phyloP scores from a whole-genome alignment of 2,329 filamentous ascomycete genomes.

The Juglanconis sp. region DNA sequence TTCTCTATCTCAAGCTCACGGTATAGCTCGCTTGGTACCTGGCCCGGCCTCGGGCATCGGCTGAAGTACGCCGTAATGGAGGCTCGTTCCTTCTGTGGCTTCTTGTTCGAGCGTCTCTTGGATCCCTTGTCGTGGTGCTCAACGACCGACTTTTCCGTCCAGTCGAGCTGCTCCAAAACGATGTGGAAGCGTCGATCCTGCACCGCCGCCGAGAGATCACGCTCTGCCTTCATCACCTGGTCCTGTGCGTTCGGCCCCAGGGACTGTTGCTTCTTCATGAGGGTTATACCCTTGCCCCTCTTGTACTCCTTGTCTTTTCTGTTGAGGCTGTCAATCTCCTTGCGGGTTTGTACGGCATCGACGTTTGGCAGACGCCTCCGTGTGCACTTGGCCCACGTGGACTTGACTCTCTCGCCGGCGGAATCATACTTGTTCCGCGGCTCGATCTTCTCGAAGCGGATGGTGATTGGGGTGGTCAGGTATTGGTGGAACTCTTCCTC shows the following conservation, averaged over 20 bases:
- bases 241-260: conserved; percentile 36
- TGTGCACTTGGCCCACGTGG: conserved; percentile 40
- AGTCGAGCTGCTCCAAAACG: conserved; percentile 43
- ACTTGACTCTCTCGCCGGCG: conserved; percentile 30
- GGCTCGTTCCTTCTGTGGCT: conserved; percentile 33
- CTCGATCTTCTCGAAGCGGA: conserved; percentile 39
- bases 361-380: conserved; percentile 33
- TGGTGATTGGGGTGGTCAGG: conserved; percentile 38
- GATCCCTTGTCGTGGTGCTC: conserved; percentile 7
- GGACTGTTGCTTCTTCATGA: conserved; percentile 13
- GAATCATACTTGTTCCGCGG: conserved; percentile 33
- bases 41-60: conserved; percentile 31
- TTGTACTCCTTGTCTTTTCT: conserved; percentile 39
- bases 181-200: conserved; percentile 37
- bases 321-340: conserved; percentile 37
- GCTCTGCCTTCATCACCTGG: conserved; percentile 40
- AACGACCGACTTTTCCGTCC: conserved; percentile 27
- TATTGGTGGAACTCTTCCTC: conserved; percentile 35
- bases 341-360: conserved; percentile 34
- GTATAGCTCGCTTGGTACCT: conserved; percentile 11
- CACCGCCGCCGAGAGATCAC: conserved; percentile 33
- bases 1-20: conserved; percentile 5
- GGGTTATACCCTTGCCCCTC: conserved; percentile 24
- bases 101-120: conserved; percentile 17
- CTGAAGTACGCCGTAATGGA: conserved; percentile 47